Evolutionary conservation across 1,284 basidiomycete genomes (phyloP).

Genomic region (Naganishia sp.): DNA sequence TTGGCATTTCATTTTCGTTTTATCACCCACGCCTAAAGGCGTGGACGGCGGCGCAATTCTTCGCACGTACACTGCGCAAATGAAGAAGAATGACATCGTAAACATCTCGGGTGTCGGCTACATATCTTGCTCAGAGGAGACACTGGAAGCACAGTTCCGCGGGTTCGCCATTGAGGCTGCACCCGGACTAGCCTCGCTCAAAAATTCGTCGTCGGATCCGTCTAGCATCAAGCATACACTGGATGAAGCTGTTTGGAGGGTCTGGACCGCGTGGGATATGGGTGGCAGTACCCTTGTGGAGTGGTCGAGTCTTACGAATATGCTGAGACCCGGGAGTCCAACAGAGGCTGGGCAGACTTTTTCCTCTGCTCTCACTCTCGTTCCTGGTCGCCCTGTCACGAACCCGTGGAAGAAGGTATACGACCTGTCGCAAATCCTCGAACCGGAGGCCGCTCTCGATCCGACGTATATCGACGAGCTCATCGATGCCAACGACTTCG

Average conservation of each 20-base stretch:
- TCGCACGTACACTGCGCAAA: slow-evolving; percentile 40
- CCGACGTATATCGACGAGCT: slow-evolving; percentile 85
- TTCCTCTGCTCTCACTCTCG: slow-evolving; percentile 28
- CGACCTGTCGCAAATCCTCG: slow-evolving; percentile 9
- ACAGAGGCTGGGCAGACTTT: slow-evolving; percentile 36
- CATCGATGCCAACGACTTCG: slow-evolving; percentile 51
- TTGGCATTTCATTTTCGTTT: slow-evolving; percentile 50
- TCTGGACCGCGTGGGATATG: slow-evolving; percentile 56
- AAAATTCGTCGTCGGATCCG: neutral
- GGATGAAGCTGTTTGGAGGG: slow-evolving; percentile 46
- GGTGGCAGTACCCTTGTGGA: slow-evolving; percentile 39
- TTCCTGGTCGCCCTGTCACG: slow-evolving; percentile 46
- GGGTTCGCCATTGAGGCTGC: slow-evolving; percentile 52
- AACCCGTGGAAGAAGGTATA: slow-evolving; percentile 30
- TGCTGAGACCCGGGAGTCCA: slow-evolving; percentile 31
- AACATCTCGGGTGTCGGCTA: slow-evolving; percentile 43
- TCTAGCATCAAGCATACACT: slow-evolving; percentile 31
- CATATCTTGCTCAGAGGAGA: slow-evolving; percentile 39
- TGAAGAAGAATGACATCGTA: slow-evolving; percentile 42
- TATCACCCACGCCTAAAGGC: slow-evolving; percentile 46
- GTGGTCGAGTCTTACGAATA: slow-evolving; percentile 33
- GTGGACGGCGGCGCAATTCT: slow-evolving; percentile 48
- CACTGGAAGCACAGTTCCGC: slow-evolving; percentile 45
- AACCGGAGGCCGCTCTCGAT: slow-evolving; percentile 71
- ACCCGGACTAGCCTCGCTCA: slow-evolving; percentile 20